These are phyloP conservation scores for Warburgia ugandensis DNA, from an alignment of 164 flowering plant species.

Conservation along the genomic window DNA sequence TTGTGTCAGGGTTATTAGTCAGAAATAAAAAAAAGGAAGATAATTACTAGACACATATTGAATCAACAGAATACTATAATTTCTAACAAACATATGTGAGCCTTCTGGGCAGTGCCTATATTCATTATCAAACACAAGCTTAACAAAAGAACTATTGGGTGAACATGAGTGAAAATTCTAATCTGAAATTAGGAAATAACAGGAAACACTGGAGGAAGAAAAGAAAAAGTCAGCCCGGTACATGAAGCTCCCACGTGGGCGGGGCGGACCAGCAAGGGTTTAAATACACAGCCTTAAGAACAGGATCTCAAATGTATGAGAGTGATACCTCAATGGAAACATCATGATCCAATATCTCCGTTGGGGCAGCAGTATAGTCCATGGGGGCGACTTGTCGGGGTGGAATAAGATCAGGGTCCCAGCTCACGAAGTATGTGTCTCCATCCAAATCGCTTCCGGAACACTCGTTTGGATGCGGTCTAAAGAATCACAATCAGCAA, in stretches of 20 bases:
- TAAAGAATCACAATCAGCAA: too few relatives aligned
- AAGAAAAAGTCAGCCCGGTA: too few relatives aligned
- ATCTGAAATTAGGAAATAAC: too few relatives aligned
- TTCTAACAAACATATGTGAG: not conserved
- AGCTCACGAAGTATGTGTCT: conserved; percentile 74
- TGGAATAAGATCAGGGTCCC: conserved; percentile 77
- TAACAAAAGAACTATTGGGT: too few relatives aligned
- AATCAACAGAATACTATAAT: not conserved
- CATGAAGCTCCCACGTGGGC: too few relatives aligned
- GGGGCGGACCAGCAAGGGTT: too few relatives aligned
- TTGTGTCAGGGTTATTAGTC: not conserved
- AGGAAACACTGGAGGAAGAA: not conserved
- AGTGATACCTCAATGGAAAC: conserved; percentile 39
- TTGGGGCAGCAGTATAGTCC: conserved; percentile 61
- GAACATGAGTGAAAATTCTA: too few relatives aligned
- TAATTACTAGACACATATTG: not conserved
- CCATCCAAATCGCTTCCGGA: conserved; percentile 97
- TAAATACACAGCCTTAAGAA: not conserved
- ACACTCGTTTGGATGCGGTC: conserved; percentile 96
- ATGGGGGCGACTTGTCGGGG: conserved; percentile 48
- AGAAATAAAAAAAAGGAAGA: not conserved
- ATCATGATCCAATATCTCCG: conserved; percentile 43
- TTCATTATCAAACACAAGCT: too few relatives aligned
- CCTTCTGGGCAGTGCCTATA: not conserved
- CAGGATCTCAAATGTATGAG: not conserved